Evolutionary conservation across 2,329 filamentous ascomycete genomes (phyloP).

Genomic region (Exserohilum turcica): DNA sequence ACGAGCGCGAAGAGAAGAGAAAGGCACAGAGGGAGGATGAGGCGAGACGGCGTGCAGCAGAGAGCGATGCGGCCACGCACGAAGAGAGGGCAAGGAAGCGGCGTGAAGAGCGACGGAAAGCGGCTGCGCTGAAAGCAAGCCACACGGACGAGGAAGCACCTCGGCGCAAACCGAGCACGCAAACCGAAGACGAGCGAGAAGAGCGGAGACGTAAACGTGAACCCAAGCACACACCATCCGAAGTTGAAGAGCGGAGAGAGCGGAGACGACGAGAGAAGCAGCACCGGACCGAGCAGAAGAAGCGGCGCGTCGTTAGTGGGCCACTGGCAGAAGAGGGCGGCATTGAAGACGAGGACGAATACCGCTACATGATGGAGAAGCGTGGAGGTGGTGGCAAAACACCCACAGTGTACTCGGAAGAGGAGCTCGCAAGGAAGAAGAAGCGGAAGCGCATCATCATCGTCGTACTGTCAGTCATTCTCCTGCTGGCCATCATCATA

Average conservation of each 20-base stretch:
- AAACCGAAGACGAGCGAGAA: slow-evolving; percentile 39
- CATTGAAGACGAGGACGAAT: slow-evolving; percentile 51
- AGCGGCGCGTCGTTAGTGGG: slow-evolving; percentile 53
- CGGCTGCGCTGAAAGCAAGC: slow-evolving; percentile 21
- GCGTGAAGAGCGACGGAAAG: slow-evolving; percentile 44
- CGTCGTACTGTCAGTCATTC: slow-evolving; percentile 44
- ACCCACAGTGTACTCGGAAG: slow-evolving; percentile 45
- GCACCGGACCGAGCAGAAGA: slow-evolving; percentile 38
- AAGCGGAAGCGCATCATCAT: slow-evolving; percentile 60
- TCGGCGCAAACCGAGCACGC: slow-evolving; percentile 31
- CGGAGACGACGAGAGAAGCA: slow-evolving; percentile 49
- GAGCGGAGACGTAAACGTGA: slow-evolving; percentile 36
- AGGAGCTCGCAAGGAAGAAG: slow-evolving; percentile 47
- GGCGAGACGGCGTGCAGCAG: slow-evolving; percentile 24
- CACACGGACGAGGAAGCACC: slow-evolving; percentile 33
- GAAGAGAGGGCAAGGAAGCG: slow-evolving; percentile 32
- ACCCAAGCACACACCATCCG: slow-evolving; percentile 47
- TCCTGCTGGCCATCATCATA: slow-evolving; percentile 54
- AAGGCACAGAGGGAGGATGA: slow-evolving; percentile 49
- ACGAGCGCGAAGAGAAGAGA: slow-evolving; percentile 43
- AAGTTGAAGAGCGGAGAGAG: slow-evolving; percentile 45
- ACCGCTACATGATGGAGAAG: slow-evolving; percentile 48
- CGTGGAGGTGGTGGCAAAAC: slow-evolving; percentile 50
- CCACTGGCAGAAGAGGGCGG: slow-evolving; percentile 53
- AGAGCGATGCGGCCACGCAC: slow-evolving; percentile 27